Percentiles rank a stretch among this genome's conserved stretches.
Evolutionary conservation across 2,329 filamentous ascomycete genomes (phyloP).

Genomic region (Sporothrix sp.): DNA sequence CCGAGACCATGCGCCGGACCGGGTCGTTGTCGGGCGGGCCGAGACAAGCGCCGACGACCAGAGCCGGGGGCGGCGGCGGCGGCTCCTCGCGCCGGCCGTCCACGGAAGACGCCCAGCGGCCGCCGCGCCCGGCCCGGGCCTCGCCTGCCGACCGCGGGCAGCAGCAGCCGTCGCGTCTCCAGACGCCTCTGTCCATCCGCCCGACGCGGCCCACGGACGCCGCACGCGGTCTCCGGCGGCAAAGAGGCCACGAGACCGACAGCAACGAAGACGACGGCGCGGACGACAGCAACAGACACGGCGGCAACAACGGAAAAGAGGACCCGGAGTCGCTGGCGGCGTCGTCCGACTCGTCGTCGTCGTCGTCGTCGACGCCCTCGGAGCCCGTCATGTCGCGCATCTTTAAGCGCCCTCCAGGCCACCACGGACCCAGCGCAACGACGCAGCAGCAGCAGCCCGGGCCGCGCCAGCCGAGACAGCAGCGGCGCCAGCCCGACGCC

Average conservation of each 20-base stretch:
- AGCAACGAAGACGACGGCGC: neutral
- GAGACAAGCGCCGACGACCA: neutral
- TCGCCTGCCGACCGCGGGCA: conserved; percentile 26
- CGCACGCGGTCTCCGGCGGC: neutral
- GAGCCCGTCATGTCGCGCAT: conserved; percentile 49
- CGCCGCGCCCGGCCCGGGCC: conserved; percentile 24
- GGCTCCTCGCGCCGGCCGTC: conserved; percentile 19
- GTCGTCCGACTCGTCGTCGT: conserved; percentile 27
- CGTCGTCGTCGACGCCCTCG: conserved; percentile 30
- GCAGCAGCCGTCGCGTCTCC: conserved; percentile 1
- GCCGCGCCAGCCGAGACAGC: no score
- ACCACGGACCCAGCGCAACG: conserved; percentile 19
- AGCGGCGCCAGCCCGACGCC: no score
- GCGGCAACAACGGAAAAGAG: no score
- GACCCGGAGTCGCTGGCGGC: conserved; percentile 32
- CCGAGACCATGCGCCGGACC: conserved; percentile 20
- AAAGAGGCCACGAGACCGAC: neutral
- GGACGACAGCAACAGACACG: conserved; percentile 5
- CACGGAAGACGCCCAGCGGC: conserved; percentile 3
- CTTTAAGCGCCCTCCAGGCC: conserved; percentile 49
- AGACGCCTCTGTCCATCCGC: conserved; percentile 8
- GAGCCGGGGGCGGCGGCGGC: neutral
- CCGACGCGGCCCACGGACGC: conserved; percentile 18
- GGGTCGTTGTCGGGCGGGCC: neutral
- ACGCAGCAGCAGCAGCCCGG: no score